These are phyloP conservation scores for Pseudohyphozyma bogoriensis DNA, from an alignment of 768 basidiomycete genomes.

Conservation along the genomic window DNA sequence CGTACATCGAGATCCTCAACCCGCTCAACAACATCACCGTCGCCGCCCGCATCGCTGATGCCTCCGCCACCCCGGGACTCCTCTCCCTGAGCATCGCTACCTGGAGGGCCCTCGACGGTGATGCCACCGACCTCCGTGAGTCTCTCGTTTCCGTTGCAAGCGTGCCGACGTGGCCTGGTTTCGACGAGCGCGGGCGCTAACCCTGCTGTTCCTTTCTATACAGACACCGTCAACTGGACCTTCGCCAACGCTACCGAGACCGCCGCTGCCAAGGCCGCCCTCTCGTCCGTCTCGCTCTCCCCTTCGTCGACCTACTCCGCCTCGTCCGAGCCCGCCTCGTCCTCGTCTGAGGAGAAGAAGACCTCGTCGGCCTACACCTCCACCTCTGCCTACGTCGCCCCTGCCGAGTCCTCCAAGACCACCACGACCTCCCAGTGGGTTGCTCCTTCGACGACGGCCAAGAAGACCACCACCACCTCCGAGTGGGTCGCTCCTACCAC, in stretches of 20 bases:
- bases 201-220: slow-evolving; percentile 38
- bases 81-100: slow-evolving; percentile 28
- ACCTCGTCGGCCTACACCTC: slow-evolving; percentile 29
- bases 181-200: slow-evolving; percentile 53
- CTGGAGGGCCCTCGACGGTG: slow-evolving; percentile 40
- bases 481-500: not conserved
- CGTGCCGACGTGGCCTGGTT: not conserved
- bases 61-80: slow-evolving; percentile 38
- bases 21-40: slow-evolving; percentile 48
- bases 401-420: not conserved
- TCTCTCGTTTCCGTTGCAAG: not conserved
- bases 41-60: slow-evolving; percentile 61
- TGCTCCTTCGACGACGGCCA: not conserved
- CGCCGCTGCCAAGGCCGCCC: slow-evolving; percentile 42
- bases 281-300: slow-evolving; percentile 49
- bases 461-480: not conserved
- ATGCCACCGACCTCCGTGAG: slow-evolving; percentile 7
- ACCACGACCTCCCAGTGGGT: slow-evolving; percentile 1
- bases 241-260: slow-evolving; percentile 30
- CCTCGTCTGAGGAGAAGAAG: not conserved
- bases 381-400: slow-evolving; percentile 18
- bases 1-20: slow-evolving; percentile 56
- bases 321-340: not conserved
- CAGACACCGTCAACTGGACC: slow-evolving; percentile 24
- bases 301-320: slow-evolving; percentile 38